Evolutionary conservation across 2,329 filamentous ascomycete species (phyloP).

Genomic region (Fusarium palustre): DNA sequence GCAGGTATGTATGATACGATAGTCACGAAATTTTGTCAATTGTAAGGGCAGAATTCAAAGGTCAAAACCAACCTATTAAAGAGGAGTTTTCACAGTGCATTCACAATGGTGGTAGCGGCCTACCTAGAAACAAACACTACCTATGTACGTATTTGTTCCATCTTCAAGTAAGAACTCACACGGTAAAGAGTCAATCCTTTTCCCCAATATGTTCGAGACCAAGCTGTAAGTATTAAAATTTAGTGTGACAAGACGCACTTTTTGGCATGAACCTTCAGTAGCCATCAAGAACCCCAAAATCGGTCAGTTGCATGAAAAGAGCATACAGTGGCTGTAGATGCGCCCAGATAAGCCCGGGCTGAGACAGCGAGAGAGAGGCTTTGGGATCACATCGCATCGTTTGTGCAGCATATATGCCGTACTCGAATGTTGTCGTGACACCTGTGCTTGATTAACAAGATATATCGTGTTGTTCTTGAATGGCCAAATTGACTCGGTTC

Average conservation of each 20-base stretch:
- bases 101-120: not conserved
- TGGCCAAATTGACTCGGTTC: conserved; percentile 3
- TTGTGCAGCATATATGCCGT: not conserved
- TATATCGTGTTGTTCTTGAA: not conserved
- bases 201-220: not conserved
- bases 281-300: not conserved
- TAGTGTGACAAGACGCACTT: conserved; percentile 16
- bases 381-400: not conserved
- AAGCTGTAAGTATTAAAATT: not conserved
- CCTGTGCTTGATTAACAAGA: not conserved
- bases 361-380: not conserved
- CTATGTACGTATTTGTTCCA: not conserved
- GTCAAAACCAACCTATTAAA: too few species aligned
- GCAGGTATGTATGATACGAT: not conserved
- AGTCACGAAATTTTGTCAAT: not conserved
- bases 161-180: too few species aligned
- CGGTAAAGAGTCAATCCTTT: too few species aligned
- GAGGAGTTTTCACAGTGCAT: not conserved
- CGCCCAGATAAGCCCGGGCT: not conserved
- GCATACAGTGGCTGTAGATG: conserved; percentile 1
- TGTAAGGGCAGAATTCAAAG: not conserved
- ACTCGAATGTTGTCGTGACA: conserved; percentile 17
- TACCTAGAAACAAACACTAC: too few species aligned
- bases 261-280: conserved; percentile 1
- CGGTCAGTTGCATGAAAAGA: conserved; percentile 28